phyloP scores from a whole-genome alignment of 805 yeast species.

The Huiozyma sinensis region DNA sequence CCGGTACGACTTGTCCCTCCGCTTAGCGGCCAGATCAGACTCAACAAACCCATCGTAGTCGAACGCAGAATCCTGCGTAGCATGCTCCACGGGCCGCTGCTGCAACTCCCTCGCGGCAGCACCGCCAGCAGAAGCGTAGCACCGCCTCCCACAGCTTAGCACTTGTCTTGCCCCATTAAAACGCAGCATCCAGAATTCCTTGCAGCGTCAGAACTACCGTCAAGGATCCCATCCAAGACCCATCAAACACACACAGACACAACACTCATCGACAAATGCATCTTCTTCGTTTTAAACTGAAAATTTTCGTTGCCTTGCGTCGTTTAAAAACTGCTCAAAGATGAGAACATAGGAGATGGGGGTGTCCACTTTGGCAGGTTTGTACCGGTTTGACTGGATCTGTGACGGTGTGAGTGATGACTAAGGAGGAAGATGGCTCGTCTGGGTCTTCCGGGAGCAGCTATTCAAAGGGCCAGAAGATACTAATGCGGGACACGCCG shows the following conservation, averaged over 20 bases:
- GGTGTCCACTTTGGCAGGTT: no score
- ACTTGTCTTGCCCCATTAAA: background rate
- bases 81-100: conserved; percentile 21
- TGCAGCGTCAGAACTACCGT: no score
- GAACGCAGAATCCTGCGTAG: conserved; percentile 43
- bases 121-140: conserved; percentile 18
- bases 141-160: conserved; percentile 7
- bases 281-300: no score
- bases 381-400: no score
- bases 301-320: no score
- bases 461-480: conserved; percentile 27
- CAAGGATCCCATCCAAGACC: no score
- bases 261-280: no score
- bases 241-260: no score
- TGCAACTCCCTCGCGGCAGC: conserved; percentile 22
- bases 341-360: no score
- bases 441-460: conserved; percentile 2
- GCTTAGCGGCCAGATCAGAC: conserved; percentile 58
- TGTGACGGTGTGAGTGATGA: no score
- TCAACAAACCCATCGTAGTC: conserved; percentile 66
- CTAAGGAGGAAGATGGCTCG: no score
- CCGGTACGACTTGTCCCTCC: conserved; percentile 85
- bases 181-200: background rate
- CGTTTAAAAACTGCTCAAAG: no score
- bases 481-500: conserved; percentile 31